phyloP scores from a whole-genome alignment of 2,329 filamentous ascomycete genomes.

The Colletotrichum trifolii region DNA sequence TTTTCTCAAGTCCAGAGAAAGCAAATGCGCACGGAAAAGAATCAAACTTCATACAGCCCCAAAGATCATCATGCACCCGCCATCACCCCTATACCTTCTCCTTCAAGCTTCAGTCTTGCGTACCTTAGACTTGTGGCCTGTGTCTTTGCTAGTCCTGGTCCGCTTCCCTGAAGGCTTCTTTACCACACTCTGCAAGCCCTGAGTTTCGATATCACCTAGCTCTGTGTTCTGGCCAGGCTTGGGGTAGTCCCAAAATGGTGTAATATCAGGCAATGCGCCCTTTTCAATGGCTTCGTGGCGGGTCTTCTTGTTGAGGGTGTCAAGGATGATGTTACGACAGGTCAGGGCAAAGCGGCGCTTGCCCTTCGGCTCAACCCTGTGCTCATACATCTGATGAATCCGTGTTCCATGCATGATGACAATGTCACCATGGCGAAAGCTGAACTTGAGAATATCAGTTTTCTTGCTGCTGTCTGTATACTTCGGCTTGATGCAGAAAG shows the following conservation, averaged over 20 bases:
- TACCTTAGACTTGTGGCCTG: too few species aligned
- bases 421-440: slow-evolving; percentile 71
- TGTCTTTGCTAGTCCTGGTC: too few species aligned
- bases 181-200: too few species aligned
- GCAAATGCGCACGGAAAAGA: too few species aligned
- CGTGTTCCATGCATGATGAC: slow-evolving; percentile 70
- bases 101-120: too few species aligned
- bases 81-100: too few species aligned
- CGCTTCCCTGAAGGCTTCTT: too few species aligned
- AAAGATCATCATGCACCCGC: too few species aligned
- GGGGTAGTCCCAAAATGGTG: slow-evolving; percentile 16
- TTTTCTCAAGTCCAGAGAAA: too few species aligned
- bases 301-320: slow-evolving; percentile 48
- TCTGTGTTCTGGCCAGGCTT: not conserved
- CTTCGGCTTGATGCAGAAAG: slow-evolving; percentile 63
- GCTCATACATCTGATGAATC: slow-evolving; percentile 71
- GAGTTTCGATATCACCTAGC: too few species aligned
- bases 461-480: slow-evolving; percentile 18
- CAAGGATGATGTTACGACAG: slow-evolving; percentile 60
- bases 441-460: slow-evolving; percentile 49
- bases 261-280: slow-evolving; percentile 46
- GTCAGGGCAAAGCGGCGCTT: slow-evolving; percentile 68
- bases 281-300: slow-evolving; percentile 43
- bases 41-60: too few species aligned
- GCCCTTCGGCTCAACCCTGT: slow-evolving; percentile 62